Percentiles rank a stretch among this genome's conserved stretches.
These are phyloP conservation scores for Botrytis elliptica DNA, from an alignment of 2,329 filamentous ascomycete genomes.

Conservation along the genomic window DNA sequence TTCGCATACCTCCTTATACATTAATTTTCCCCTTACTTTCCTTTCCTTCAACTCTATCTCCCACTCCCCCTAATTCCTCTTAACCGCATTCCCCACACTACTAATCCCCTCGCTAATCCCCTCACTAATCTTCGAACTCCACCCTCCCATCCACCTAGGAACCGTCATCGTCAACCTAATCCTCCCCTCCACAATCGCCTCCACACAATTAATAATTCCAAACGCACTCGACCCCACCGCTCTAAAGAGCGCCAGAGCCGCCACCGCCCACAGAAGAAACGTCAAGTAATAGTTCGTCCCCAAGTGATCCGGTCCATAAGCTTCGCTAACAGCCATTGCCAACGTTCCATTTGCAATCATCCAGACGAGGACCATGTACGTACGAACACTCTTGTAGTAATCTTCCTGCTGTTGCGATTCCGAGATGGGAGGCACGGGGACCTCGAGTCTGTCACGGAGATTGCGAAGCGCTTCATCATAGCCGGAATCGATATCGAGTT, in stretches of 20 bases:
- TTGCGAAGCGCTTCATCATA: slow-evolving; percentile 98
- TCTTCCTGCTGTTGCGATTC: slow-evolving; percentile 93
- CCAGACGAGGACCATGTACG: slow-evolving; percentile 97
- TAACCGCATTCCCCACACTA: slow-evolving; percentile 36
- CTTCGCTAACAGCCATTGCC: slow-evolving; percentile 88
- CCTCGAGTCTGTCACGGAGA: slow-evolving; percentile 87
- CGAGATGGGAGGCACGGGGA: slow-evolving; percentile 57
- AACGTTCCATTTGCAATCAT: slow-evolving; percentile 89
- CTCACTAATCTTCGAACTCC: slow-evolving; percentile 35
- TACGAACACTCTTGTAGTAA: slow-evolving; percentile 95
- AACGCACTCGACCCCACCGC: slow-evolving; percentile 80
- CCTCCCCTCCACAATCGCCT: slow-evolving; percentile 82
- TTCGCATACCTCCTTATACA: neutral
- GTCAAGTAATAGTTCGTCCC: slow-evolving; percentile 85
- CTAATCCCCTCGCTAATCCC: slow-evolving; percentile 35
- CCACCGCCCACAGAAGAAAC: slow-evolving; percentile 92
- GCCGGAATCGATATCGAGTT: slow-evolving; percentile 95
- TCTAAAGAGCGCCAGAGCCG: slow-evolving; percentile 80
- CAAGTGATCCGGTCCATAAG: slow-evolving; percentile 70
- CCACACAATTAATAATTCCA: slow-evolving; percentile 78
- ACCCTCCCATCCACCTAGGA: slow-evolving; percentile 35
- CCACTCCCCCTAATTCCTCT: slow-evolving; percentile 5
- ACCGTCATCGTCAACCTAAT: slow-evolving; percentile 46
- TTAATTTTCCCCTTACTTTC: neutral
- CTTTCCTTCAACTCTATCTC: neutral